Evolutionary conservation across 1,284 basidiomycete genomes (phyloP).

Genomic region (Apiotrichum siamense): DNA sequence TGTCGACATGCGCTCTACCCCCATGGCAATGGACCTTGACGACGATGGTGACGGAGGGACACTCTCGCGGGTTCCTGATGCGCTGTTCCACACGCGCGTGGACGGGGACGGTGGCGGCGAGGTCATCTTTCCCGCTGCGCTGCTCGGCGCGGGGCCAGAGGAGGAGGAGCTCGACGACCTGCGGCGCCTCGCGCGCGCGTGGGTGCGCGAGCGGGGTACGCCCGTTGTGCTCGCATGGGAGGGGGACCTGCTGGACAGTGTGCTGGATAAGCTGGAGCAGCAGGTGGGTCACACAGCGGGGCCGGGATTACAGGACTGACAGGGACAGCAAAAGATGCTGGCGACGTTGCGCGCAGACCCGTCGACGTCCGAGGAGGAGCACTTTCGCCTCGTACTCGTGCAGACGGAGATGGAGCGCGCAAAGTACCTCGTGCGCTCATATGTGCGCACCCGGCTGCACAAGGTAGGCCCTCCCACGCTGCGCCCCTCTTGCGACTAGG

Average conservation of each 20-base stretch:
- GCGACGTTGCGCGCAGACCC: conserved; percentile 62
- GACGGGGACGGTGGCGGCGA: not conserved
- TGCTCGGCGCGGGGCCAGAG: conserved; percentile 6
- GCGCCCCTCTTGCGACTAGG: not conserved
- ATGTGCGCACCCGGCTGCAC: conserved; percentile 73
- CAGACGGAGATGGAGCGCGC: conserved; percentile 88
- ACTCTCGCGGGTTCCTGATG: too few relatives aligned
- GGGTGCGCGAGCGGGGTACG: conserved; percentile 79
- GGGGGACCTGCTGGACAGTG: conserved; percentile 61
- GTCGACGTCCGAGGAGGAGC: conserved; percentile 76
- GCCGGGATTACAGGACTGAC: not conserved
- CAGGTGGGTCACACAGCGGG: conserved; percentile 57
- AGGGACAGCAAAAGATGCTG: conserved; percentile 45
- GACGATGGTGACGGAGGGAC: not conserved
- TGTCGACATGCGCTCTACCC: not conserved
- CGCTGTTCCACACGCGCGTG: not conserved
- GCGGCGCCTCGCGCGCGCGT: conserved; percentile 58
- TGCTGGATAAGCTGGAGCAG: conserved; percentile 75
- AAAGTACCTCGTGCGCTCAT: conserved; percentile 80
- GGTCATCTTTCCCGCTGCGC: not conserved
- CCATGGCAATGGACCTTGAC: not conserved
- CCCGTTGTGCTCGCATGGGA: conserved; percentile 72
- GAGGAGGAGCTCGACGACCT: conserved; percentile 38
- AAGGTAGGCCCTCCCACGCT: conserved; percentile 55
- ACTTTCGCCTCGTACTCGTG: conserved; percentile 80